phyloP scores from a whole-genome alignment of 2,329 filamentous ascomycete species.

The Achaetomium macrosporum region DNA sequence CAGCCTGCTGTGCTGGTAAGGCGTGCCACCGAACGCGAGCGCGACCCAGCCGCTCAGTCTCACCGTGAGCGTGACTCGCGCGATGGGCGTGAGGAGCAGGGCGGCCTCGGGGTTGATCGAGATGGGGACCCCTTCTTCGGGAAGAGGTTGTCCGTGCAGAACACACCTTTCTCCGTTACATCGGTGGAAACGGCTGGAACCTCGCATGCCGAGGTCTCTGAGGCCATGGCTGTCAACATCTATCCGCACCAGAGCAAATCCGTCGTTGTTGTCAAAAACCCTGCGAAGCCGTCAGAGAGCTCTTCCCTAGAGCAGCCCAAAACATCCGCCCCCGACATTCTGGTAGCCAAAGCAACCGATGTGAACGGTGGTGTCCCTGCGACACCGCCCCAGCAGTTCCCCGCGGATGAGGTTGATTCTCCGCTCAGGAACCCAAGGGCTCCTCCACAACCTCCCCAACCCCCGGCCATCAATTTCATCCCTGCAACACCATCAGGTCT shows the following conservation, averaged over 20 bases:
- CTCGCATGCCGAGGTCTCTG: slow-evolving; percentile 55
- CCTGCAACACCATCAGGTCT: slow-evolving; percentile 57
- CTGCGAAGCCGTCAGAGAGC: slow-evolving; percentile 43
- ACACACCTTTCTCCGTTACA: slow-evolving; percentile 56
- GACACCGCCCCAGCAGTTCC: slow-evolving; percentile 49
- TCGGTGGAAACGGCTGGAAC: slow-evolving; percentile 58
- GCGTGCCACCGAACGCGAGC: slow-evolving; percentile 15
- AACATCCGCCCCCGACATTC: slow-evolving; percentile 27
- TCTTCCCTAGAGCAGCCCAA: slow-evolving; percentile 32
- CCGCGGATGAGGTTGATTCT: slow-evolving; percentile 52
- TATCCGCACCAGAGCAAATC: slow-evolving; percentile 61
- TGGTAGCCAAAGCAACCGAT: slow-evolving; percentile 36
- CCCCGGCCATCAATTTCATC: slow-evolving; percentile 51
- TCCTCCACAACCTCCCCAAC: slow-evolving; percentile 42
- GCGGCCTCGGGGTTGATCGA: slow-evolving; percentile 40
- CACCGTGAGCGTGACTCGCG: slow-evolving; percentile 6
- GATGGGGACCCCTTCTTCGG: slow-evolving; percentile 50
- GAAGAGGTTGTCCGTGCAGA: slow-evolving; percentile 48
- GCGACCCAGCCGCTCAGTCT: slow-evolving; percentile 1
- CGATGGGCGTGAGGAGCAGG: slow-evolving; percentile 27
- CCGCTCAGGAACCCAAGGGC: slow-evolving; percentile 56
- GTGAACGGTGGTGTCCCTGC: slow-evolving; percentile 37
- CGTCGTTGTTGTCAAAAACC: slow-evolving; percentile 54
- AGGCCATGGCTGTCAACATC: slow-evolving; percentile 57
- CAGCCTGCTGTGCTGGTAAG: slow-evolving; percentile 13